These are phyloP conservation scores for Haplographium delicatum DNA, from an alignment of 495 filamentous ascomycete genomes.

Conservation along the genomic window DNA sequence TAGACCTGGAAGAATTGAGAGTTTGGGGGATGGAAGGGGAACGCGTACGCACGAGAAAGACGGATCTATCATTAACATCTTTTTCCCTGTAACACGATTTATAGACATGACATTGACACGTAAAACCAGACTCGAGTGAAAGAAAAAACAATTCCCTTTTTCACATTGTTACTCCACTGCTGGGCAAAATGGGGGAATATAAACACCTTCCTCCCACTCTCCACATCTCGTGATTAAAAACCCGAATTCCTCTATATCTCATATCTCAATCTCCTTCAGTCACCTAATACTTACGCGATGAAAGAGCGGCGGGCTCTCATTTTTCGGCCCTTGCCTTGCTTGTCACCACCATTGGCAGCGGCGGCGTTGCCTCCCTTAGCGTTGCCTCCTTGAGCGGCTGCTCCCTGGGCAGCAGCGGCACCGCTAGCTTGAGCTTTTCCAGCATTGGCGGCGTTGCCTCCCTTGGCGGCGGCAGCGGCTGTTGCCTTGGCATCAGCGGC, in stretches of 20 bases:
- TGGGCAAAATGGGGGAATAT: not conserved
- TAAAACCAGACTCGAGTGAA: not conserved
- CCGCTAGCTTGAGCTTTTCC: not conserved
- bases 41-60: not conserved
- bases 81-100: conserved; percentile 3
- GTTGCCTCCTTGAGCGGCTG: not conserved
- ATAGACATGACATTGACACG: conserved; percentile 16
- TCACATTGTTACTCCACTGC: not conserved
- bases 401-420: not conserved
- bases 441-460: not conserved
- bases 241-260: conserved; percentile 4
- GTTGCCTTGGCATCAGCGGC: not conserved
- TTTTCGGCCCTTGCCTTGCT: conserved; percentile 7
- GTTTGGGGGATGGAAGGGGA: not conserved
- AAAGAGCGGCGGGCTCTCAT: conserved; percentile 14
- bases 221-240: conserved; percentile 5
- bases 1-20: not conserved
- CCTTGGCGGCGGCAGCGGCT: not conserved
- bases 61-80: conserved; percentile 18
- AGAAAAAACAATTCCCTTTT: conserved; percentile 2
- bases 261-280: not conserved
- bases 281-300: conserved; percentile 16
- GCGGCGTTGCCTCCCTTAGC: not conserved
- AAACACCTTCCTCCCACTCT: not conserved
- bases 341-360: not conserved